Base-by-base conservation (phyloP, 805 yeast species). In the Kazachstania martiniae region DNA sequence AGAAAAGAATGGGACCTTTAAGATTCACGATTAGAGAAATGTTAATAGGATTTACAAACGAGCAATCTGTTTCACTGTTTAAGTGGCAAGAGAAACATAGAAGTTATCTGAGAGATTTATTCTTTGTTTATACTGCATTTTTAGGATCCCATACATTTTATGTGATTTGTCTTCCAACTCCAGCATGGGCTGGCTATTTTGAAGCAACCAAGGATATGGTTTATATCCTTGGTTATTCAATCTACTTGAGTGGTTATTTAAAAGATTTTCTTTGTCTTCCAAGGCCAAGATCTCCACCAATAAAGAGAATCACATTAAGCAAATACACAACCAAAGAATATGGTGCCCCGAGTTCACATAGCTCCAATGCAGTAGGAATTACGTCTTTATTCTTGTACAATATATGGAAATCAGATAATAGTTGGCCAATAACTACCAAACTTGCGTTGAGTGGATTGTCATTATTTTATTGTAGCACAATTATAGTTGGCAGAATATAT, bases 121-220 rank as follows among this genome's bases (percentile, higher is more conserved):
- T 80, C 47, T 89, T 89, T 58, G 80, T 93, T 7, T 74, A 83
- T 65, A 72, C 94, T 3, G 95, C 97, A 12, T 77, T 80, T 45
- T 63, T 91, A 40, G 98, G 95, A 0, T 73, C 94, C 4, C 98
- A 89, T 57, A 84, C 95, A 0, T 91, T 91, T 53, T 89, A 89
- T 53, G 94, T 91, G 30, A 53, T 89, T 30, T 75, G 84, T 74
- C 66, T 89, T 23, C 98, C 98, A 1, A 51, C 81, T 8, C 83
- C 91, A 9, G 65, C 74, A 21, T 89, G 95, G 94, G 70, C 77
- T 38, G 95, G 94, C 1, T 66, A 63, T 19, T 62, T 68, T 4
- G 49, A 49, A 3, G 34, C 74, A 18, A 70, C 78, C 1, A 63
- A 89, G 35, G 91, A 83, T 48, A 72, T 54, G 80, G 91, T 35